A percentile compares a stretch with the other conserved stretches of the same genome.
Evolutionary conservation across 352 stramenopile genomes (phyloP).

Genomic region (Pythium plurisporium): DNA sequence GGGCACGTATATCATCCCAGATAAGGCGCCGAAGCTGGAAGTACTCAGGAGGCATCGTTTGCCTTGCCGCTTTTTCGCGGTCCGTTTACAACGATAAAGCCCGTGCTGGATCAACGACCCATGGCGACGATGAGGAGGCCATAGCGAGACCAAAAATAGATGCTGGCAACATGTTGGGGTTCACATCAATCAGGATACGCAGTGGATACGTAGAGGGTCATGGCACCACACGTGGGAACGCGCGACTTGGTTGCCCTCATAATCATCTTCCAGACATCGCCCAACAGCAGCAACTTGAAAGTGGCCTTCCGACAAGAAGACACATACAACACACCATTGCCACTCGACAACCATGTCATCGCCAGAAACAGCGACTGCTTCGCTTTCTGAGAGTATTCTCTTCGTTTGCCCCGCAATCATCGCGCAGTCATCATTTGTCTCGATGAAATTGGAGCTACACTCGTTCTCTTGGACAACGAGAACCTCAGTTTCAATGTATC

Average conservation of each 20-base stretch:
- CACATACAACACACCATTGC: constrained; percentile 31
- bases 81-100: not conserved
- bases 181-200: constrained; percentile 10
- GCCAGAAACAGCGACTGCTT: not conserved
- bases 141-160: constrained; percentile 6
- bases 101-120: no score
- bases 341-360: not conserved
- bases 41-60: constrained; percentile 37
- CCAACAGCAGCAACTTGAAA: constrained; percentile 43
- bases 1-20: constrained; percentile 68
- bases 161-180: not conserved
- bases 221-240: constrained; percentile 35
- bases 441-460: not conserved
- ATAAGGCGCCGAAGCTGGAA: constrained; percentile 69
- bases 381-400: constrained; percentile 1
- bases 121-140: no score
- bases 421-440: not conserved
- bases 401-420: constrained; percentile 9
- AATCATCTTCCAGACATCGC: not conserved
- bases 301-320: constrained; percentile 61
- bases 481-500: constrained; percentile 1
- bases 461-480: constrained; percentile 9
- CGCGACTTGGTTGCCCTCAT: not conserved
- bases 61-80: not conserved
- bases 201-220: constrained; percentile 39